Base-by-base conservation (phyloP, 2,329 filamentous ascomycete species). In the Neoarthrinium moseri region DNA sequence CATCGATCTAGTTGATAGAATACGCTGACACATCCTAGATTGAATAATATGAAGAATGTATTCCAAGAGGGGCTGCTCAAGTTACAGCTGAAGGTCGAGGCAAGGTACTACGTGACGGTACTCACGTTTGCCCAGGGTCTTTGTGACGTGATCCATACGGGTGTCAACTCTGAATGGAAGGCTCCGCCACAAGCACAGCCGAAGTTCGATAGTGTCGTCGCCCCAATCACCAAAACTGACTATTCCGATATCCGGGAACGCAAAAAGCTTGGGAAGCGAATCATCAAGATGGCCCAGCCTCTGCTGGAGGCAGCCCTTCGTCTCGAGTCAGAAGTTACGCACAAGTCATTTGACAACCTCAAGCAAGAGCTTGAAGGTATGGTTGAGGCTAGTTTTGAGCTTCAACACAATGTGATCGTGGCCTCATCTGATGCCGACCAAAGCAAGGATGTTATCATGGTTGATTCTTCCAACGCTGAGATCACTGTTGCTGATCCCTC, bases 211-310 rank as follows among this genome's bases (percentile, higher is more conserved):
- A 51, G 58, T 5, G 67, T 58, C 56, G 78, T 63, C 72, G 75
- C 43, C 63, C 87, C 59, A 52, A 74, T 57, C 56, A 70, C 52
- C 52, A 83, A 71, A 66, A 71, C 67, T 58, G 75, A 63, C 58
- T 83, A 70, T 65, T 72, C 68, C 48, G 90, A 95, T 57, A 82
- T 90, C 49, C 87, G 89, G 47, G 88, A 95, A 55, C 83, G 87
- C 50, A 87, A 89, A 58, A 87, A 86, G 56, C 72, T 95, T n/a
- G 90, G 88, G 20, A 96, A 95, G 67, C 83, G 91, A 21, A 95
- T 96, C 50, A 78, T 95, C 54, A 95, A 90, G 63, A 82, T 84
- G 1, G 78, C 95, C 24, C 89, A 95, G 62, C 83, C 87, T 12
- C 77, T 83, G 35, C 73, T 96, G 3, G 87, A 96, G 63, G 77